phyloP scores from a whole-genome alignment of 116 monocot species.

The Iris pallida region DNA sequence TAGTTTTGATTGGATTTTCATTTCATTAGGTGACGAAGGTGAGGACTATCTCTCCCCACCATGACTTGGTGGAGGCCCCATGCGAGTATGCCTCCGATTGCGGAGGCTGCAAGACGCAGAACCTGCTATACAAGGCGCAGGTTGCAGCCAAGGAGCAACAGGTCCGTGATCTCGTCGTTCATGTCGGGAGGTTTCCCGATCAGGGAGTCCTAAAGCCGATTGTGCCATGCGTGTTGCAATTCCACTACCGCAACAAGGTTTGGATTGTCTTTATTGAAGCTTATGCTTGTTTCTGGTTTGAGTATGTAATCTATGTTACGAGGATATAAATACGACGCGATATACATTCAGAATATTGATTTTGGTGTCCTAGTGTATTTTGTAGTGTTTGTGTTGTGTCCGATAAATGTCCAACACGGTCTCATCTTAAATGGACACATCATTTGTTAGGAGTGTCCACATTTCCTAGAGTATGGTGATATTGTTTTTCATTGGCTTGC shows the following conservation, averaged over 20 bases:
- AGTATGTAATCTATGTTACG: too few relatives aligned
- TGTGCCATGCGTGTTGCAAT: slow-evolving; percentile 64
- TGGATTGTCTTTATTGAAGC: not conserved
- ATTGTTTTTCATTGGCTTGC: not conserved
- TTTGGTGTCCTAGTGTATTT: not conserved
- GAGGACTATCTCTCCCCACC: slow-evolving; percentile 65
- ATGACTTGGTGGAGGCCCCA: slow-evolving; percentile 62
- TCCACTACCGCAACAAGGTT: slow-evolving; percentile 87
- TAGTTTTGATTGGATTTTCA: too few relatives aligned
- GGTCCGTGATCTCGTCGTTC: slow-evolving; percentile 61
- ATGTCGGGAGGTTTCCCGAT: slow-evolving; percentile 67
- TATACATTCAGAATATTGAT: too few relatives aligned
- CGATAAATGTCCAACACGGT: too few relatives aligned
- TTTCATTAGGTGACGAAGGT: slow-evolving; percentile 55
- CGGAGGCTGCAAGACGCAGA: slow-evolving; percentile 93
- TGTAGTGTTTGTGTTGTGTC: not conserved
- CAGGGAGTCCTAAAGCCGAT: slow-evolving; percentile 50
- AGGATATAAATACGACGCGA: too few relatives aligned
- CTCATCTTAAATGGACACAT: too few relatives aligned
- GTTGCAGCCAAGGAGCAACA: slow-evolving; percentile 74
- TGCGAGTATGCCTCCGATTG: slow-evolving; percentile 68
- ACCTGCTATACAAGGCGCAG: slow-evolving; percentile 73
- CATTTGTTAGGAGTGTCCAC: too few relatives aligned
- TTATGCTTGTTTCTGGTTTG: too few relatives aligned
- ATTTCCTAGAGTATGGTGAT: too few relatives aligned